A percentile compares a stretch with the other conserved stretches of the same genome.
phyloP scores from a whole-genome alignment of 768 basidiomycete genomes.

The Serendipita sp. region DNA sequence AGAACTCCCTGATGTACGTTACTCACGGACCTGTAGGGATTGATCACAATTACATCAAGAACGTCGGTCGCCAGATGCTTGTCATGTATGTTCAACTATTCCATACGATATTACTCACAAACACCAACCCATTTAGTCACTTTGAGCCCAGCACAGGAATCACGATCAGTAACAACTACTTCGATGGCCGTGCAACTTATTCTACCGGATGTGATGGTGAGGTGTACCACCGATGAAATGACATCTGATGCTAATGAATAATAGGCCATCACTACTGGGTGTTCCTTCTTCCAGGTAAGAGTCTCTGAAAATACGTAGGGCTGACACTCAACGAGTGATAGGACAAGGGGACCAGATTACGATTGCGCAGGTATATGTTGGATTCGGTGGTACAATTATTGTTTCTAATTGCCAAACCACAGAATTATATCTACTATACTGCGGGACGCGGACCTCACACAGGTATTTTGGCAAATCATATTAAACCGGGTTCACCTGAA shows the following conservation, averaged over 20 bases:
- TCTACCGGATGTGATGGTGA: not conserved
- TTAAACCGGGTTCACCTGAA: not conserved
- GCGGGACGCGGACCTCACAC: slow-evolving; percentile 5
- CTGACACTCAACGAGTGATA: not conserved
- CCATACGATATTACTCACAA: too few relatives aligned
- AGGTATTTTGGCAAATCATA: not conserved
- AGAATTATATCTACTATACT: slow-evolving; percentile 4
- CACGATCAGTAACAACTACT: slow-evolving; percentile 4
- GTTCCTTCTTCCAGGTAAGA: not conserved
- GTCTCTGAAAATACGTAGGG: not conserved
- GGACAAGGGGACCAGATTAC: slow-evolving; percentile 2
- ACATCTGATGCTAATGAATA: not conserved
- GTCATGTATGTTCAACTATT: too few relatives aligned
- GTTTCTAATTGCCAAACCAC: too few relatives aligned
- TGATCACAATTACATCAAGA: too few relatives aligned
- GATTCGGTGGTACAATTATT: too few relatives aligned
- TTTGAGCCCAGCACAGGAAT: not conserved
- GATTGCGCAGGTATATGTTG: not conserved
- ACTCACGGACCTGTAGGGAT: too few relatives aligned
- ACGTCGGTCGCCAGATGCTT: too few relatives aligned
- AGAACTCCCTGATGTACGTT: too few relatives aligned
- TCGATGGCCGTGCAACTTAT: slow-evolving; percentile 5
- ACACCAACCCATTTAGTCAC: too few relatives aligned
- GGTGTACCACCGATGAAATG: too few relatives aligned
- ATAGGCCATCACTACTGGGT: slow-evolving; percentile 4